Evolutionary conservation across 257 asterid species (phyloP).

Genomic region (Galeopsis tetrahit): DNA sequence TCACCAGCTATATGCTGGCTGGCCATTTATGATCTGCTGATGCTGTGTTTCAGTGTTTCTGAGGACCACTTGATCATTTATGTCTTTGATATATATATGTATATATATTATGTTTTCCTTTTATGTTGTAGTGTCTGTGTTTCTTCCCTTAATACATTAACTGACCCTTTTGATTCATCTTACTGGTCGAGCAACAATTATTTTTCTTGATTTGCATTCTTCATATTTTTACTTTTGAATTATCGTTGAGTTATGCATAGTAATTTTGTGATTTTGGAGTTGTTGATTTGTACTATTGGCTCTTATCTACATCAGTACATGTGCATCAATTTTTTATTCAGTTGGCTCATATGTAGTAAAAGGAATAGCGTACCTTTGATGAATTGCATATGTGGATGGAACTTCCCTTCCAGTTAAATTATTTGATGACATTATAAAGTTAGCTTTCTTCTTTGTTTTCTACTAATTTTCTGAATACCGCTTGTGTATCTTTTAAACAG

Average conservation of each 20-base stretch:
- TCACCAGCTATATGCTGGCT: background rate
- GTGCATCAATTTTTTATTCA: background rate
- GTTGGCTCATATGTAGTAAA: background rate
- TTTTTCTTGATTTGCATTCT: background rate
- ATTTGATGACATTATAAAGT: too few relatives aligned
- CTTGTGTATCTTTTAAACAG: background rate
- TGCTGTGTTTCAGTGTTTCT: background rate
- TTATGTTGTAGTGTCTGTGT: background rate
- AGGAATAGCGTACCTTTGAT: background rate
- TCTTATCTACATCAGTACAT: background rate
- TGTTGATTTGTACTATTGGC: background rate
- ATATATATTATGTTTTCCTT: background rate
- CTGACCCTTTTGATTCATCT: background rate
- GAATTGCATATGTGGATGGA: background rate
- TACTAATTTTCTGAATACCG: background rate
- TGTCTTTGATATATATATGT: background rate
- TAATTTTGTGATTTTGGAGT: background rate
- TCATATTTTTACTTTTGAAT: background rate
- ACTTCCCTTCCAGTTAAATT: background rate
- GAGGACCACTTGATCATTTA: conserved; percentile 6
- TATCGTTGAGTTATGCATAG: background rate
- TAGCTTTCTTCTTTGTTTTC: background rate
- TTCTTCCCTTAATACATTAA: background rate
- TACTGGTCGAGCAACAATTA: background rate
- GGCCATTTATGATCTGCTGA: background rate